A percentile compares a stretch with the other conserved stretches of the same genome.
Conservation (phyloP, 2,329 filamentous ascomycete species). For the Intubia oerlemansii region DNA sequence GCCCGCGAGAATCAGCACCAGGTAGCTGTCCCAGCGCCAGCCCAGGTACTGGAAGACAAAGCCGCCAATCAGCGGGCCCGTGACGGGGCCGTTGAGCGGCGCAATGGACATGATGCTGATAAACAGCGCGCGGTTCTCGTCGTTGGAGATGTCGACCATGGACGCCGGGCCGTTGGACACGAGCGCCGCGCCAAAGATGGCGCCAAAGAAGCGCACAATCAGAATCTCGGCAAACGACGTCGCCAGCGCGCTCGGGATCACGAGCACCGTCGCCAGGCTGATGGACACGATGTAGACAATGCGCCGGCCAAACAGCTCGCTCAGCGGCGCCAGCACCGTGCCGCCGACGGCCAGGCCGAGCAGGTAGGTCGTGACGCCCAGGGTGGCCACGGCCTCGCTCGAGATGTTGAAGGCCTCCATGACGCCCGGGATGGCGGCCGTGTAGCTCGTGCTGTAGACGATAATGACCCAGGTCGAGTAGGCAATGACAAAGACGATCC, state of each 20-base stretch:
- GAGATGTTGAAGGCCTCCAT: constrained; percentile 37
- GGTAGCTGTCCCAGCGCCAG: constrained; percentile 79
- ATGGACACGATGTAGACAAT: constrained; percentile 45
- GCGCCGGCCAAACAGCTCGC: constrained; percentile 42
- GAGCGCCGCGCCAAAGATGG: constrained; percentile 39
- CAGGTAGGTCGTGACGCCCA: constrained; percentile 57
- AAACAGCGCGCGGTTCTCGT: constrained; percentile 60
- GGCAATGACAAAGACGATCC: constrained; percentile 18
- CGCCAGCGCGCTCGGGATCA: constrained; percentile 49
- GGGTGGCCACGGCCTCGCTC: constrained; percentile 32
- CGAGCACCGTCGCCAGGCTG: constrained; percentile 37
- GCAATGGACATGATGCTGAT: constrained; percentile 72
- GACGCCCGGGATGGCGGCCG: constrained; percentile 44
- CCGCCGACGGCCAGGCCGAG: constrained; percentile 47
- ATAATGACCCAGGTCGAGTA: constrained; percentile 27
- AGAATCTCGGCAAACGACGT: constrained; percentile 42
- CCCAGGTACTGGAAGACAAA: constrained; percentile 5
- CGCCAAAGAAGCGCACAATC: constrained; percentile 44
- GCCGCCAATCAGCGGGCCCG: constrained; percentile 46
- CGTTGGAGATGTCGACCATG: constrained; percentile 62
- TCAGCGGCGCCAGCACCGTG: constrained; percentile 51
- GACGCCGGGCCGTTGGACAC: constrained; percentile 68
- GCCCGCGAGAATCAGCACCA: constrained; percentile 51
- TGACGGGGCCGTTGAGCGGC: constrained; percentile 53
- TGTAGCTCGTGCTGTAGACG: constrained; percentile 56